Base-by-base conservation (phyloP, 2,329 filamentous ascomycete genomes). In the Cyclaneusma minus region DNA sequence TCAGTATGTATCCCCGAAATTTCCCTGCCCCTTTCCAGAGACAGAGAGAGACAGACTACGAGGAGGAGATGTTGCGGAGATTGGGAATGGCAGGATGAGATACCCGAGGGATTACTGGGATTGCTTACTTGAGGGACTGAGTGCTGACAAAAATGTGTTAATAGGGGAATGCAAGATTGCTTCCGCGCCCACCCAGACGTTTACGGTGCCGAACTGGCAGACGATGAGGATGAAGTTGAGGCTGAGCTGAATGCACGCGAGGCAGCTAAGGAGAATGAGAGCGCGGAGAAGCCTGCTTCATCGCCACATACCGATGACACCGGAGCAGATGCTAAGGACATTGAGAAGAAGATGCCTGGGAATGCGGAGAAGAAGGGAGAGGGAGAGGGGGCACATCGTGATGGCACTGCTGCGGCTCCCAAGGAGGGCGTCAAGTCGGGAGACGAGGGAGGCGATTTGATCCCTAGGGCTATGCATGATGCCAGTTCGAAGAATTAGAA, bases 151-250 rank as follows among this genome's bases (percentile, higher is more conserved):
- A n/a, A n/a, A n/a, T n/a, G n/a, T n/a, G 34, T 36, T 13, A 31
- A 43, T 40, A 93, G 85, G 64, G 73, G 66, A 43, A 98, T 98
- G 89, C 89, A 95, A 60, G 77, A 87, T 44, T 98, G 89, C 62
- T 98, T 98, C 67, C 71, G 84, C 41, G 60, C 74, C 49, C 80
- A 94, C 52, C 89, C 89, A 12, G 89, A 95, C 22, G 65, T 94
- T 33, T 98, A 98, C 54, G 85, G 84, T 33, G 68, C 78, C 22
- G 87, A 95, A 50, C 62, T 94, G 11, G 75, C 79, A 17, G 78
- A 84, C 24, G 84, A 91, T 26, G 69, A 72, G 17, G 72, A 76
- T 12, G 66, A 71, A 18, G 30, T 47, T 11, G 45, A 47, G 29
- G 40, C 44, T 12, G 43, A 47, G 23, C 28, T 47, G 24, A 33